phyloP scores from a whole-genome alignment of 495 filamentous ascomycete genomes.

The Lasiosphaeriaceae sp. region DNA sequence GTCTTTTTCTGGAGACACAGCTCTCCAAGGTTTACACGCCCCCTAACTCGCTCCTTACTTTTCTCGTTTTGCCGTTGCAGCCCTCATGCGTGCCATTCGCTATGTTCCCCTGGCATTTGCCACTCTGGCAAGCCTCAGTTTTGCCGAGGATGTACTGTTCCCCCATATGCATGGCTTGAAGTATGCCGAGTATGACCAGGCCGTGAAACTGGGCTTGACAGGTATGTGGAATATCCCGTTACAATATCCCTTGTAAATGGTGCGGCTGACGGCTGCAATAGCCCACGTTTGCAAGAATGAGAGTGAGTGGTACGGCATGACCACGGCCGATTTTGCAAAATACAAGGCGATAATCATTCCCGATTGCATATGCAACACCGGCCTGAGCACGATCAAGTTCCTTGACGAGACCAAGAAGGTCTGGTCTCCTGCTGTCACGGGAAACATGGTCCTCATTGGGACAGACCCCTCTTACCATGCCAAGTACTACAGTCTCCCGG shows the following conservation, averaged over 20 bases:
- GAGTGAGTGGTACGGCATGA: conserved; percentile 28
- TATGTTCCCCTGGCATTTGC: conserved; percentile 18
- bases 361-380: conserved; percentile 25
- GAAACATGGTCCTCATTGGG: conserved; percentile 30
- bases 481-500: conserved; percentile 22
- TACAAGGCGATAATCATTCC: conserved; percentile 31
- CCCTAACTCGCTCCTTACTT: conserved; percentile 6
- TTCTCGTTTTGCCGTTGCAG: conserved; percentile 1
- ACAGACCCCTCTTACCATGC: conserved; percentile 29
- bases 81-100: conserved; percentile 15
- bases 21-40: conserved; percentile 4
- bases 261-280: conserved; percentile 14
- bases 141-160: conserved; percentile 17
- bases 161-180: conserved; percentile 17
- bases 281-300: conserved; percentile 26
- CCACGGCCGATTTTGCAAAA: conserved; percentile 26
- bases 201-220: conserved; percentile 13
- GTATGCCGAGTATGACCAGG: conserved; percentile 17
- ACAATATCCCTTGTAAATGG: background rate
- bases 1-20: conserved; percentile 3
- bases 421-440: conserved; percentile 30
- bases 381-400: conserved; percentile 23
- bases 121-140: conserved; percentile 9
- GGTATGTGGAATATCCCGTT: conserved; percentile 10
- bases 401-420: conserved; percentile 25